phyloP scores from a whole-genome alignment of 164 flowering plant species.

The Protea cynaroides region DNA sequence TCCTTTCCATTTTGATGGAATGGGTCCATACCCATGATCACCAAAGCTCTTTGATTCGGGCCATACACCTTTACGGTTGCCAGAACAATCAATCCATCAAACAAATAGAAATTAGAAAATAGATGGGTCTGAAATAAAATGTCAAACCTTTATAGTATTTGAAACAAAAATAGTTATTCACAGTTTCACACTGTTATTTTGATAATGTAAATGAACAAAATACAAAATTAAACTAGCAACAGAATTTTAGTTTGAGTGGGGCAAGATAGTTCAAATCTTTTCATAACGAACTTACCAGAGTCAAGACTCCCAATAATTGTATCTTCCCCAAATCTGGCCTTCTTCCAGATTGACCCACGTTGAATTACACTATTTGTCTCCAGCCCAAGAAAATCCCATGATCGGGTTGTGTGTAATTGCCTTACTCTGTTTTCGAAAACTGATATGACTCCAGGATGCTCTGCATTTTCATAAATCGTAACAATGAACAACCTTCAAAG shows the following conservation, averaged over 20 bases:
- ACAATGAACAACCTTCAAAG: no score
- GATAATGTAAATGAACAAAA: no score
- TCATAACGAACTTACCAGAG: constrained; percentile 38
- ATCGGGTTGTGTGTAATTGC: constrained; percentile 55
- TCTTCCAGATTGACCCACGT: constrained; percentile 40
- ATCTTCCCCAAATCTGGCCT: constrained; percentile 67
- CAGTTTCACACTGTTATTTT: no score
- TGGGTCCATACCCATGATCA: constrained; percentile 51
- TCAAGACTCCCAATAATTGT: constrained; percentile 66
- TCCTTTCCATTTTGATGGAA: constrained; percentile 74
- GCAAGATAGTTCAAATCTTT: no score
- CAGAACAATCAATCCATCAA: no score
- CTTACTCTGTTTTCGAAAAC: constrained; percentile 43
- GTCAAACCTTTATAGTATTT: no score
- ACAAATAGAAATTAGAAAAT: no score
- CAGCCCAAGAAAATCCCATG: constrained; percentile 59
- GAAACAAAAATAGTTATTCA: no score
- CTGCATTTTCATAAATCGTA: constrained; percentile 18
- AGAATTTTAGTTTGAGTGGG: no score
- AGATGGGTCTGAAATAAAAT: no score
- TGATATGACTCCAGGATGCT: constrained; percentile 56
- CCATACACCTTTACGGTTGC: constrained; percentile 86
- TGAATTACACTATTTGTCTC: constrained; percentile 30
- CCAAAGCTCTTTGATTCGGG: constrained; percentile 68
- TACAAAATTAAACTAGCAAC: neutral